These are phyloP conservation scores for Ophiostoma himal-ulmi DNA, from an alignment of 2,329 filamentous ascomycete species.

Conservation along the genomic window DNA sequence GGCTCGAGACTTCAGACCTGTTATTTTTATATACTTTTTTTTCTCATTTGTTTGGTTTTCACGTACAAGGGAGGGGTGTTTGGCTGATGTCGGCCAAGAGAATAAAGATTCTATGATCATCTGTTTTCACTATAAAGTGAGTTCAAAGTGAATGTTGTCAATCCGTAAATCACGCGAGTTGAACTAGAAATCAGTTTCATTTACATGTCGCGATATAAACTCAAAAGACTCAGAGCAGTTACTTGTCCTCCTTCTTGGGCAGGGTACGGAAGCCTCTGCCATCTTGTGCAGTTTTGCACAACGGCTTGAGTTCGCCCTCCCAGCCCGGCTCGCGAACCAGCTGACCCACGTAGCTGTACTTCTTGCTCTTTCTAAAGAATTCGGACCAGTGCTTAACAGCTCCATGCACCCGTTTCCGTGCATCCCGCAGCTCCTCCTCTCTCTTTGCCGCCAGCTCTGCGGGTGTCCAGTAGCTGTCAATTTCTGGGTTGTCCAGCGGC, in stretches of 20 bases:
- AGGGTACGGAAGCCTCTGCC: slow-evolving; percentile 50
- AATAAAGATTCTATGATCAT: slow-evolving; percentile 7
- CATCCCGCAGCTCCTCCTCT: slow-evolving; percentile 59
- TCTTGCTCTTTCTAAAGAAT: slow-evolving; percentile 73
- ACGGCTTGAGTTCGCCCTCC: slow-evolving; percentile 41
- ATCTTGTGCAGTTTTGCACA: slow-evolving; percentile 67
- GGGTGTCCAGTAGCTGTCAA: slow-evolving; percentile 54
- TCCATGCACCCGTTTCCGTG: slow-evolving; percentile 58
- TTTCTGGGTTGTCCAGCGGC: slow-evolving; percentile 54
- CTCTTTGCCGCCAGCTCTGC: slow-evolving; percentile 49
- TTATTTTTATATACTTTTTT: neutral
- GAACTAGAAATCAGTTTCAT: too few relatives aligned
- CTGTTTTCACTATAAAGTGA: neutral
- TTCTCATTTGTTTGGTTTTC: slow-evolving; percentile 12
- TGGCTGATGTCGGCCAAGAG: slow-evolving; percentile 9
- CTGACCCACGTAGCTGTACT: slow-evolving; percentile 75
- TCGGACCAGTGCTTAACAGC: slow-evolving; percentile 73
- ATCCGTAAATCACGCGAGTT: neutral
- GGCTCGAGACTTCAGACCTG: neutral
- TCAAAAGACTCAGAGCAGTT: neutral
- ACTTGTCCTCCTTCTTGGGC: slow-evolving; percentile 41
- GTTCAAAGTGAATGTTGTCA: neutral
- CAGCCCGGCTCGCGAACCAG: slow-evolving; percentile 58
- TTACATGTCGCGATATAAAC: neutral
- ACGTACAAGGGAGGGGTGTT: neutral